phyloP scores from a whole-genome alignment of 179 eudicot genomes.

The Silene vulgaris region DNA sequence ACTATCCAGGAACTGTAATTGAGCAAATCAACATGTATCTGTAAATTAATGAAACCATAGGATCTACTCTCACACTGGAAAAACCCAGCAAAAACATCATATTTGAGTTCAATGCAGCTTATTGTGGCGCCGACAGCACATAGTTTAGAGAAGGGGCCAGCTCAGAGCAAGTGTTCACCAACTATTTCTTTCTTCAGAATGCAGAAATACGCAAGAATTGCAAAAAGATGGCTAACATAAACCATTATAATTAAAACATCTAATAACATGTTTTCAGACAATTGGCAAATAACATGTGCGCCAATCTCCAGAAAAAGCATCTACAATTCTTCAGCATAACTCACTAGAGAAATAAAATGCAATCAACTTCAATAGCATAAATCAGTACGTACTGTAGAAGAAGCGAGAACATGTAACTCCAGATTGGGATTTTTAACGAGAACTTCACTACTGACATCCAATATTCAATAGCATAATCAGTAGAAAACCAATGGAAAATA shows the following conservation, averaged over 20 bases:
- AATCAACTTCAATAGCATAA: neutral
- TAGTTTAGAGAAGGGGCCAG: neutral
- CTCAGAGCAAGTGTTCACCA: neutral
- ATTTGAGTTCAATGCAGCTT: neutral
- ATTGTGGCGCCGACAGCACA: neutral
- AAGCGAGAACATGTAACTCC: neutral
- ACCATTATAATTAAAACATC: neutral
- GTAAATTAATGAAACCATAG: neutral
- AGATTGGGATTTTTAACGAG: neutral
- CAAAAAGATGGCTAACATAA: neutral
- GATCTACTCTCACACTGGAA: neutral
- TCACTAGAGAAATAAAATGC: too few species aligned
- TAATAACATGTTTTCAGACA: neutral
- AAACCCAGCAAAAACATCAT: neutral
- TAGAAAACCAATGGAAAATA: neutral
- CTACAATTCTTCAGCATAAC: neutral
- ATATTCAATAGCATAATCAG: neutral
- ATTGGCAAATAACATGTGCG: neutral
- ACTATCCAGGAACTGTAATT: neutral
- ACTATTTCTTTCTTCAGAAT: neutral
- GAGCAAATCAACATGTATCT: neutral
- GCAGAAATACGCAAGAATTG: neutral
- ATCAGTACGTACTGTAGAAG: neutral
- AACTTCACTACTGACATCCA: neutral
- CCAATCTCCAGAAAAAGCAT: neutral